phyloP scores from a whole-genome alignment of 108 stramenopile species.

The Nitzschia sp. region DNA sequence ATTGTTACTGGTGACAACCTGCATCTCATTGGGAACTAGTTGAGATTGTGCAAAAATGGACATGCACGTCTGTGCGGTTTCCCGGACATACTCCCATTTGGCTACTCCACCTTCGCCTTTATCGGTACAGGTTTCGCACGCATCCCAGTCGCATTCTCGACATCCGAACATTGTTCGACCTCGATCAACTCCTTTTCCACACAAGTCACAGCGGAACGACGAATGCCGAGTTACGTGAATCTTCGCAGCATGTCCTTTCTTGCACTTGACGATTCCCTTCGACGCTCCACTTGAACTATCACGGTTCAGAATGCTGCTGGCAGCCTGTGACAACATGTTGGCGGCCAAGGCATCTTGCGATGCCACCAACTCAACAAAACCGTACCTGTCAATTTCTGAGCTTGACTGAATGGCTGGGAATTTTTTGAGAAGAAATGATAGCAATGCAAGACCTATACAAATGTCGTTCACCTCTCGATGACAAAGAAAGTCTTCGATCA shows the following conservation, averaged over 20 bases:
- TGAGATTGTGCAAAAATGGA: constrained; percentile 5
- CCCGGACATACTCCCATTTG: constrained; percentile 40
- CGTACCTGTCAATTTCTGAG: constrained; percentile 37
- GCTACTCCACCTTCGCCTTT: constrained; percentile 45
- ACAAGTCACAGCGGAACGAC: constrained; percentile 55
- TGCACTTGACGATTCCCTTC: constrained; percentile 35
- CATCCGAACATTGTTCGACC: constrained; percentile 56
- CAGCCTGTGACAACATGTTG: constrained; percentile 22
- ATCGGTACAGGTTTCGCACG: constrained; percentile 50
- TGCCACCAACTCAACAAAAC: constrained; percentile 33
- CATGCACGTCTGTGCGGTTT: constrained; percentile 27
- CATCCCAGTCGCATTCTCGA: constrained; percentile 56
- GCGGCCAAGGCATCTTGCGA: constrained; percentile 36
- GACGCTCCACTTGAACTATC: background rate
- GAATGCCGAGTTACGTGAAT: constrained; percentile 54
- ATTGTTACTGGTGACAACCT: constrained; percentile 7
- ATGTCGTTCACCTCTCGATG: constrained; percentile 39
- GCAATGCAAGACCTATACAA: constrained; percentile 30
- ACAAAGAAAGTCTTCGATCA: constrained; percentile 50
- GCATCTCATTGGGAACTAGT: background rate
- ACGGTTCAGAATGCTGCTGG: constrained; percentile 4
- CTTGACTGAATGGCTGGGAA: constrained; percentile 23
- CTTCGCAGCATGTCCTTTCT: constrained; percentile 39
- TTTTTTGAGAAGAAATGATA: constrained; percentile 16
- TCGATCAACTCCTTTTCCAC: constrained; percentile 51